Conservation (phyloP, 176 grass and related monocot genomes). For the Paspalum notatum region DNA sequence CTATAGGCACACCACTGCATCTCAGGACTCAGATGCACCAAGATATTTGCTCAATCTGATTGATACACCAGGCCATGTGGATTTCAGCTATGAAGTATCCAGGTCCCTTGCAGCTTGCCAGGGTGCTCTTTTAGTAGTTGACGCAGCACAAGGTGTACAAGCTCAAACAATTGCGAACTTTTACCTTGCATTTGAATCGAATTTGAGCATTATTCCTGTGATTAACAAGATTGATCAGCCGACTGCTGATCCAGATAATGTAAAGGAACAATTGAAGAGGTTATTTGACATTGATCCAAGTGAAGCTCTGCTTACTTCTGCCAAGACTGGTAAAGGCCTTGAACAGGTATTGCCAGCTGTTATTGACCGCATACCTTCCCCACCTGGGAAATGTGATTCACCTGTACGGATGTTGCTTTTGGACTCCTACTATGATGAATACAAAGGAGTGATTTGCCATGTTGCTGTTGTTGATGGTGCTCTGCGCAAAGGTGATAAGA, state of each 20-base stretch:
- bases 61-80: conserved; percentile 95
- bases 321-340: conserved; percentile 91
- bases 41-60: conserved; percentile 92
- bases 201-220: conserved; percentile 81
- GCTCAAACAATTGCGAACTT: conserved; percentile 98
- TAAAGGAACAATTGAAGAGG: conserved; percentile 84
- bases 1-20: conserved; percentile 46
- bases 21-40: conserved; percentile 22
- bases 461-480: conserved; percentile 93
- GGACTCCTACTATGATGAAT: conserved; percentile 98
- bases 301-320: conserved; percentile 90
- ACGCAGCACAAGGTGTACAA: conserved; percentile 98
- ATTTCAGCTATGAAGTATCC: conserved; percentile 98
- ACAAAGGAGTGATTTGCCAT: conserved; percentile 99
- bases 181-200: conserved; percentile 91
- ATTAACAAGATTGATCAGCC: conserved; percentile 99
- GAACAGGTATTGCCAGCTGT: conserved; percentile 84
- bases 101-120: conserved; percentile 95
- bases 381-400: conserved; percentile 73
- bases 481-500: conserved; percentile 90
- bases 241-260: conserved; percentile 90
- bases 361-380: conserved; percentile 73
- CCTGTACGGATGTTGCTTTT: conserved; percentile 92
- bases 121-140: conserved; percentile 94
- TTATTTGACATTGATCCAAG: conserved; percentile 90